Evolutionary conservation across 768 basidiomycete genomes (phyloP).

Genomic region (Boletus patriciae): DNA sequence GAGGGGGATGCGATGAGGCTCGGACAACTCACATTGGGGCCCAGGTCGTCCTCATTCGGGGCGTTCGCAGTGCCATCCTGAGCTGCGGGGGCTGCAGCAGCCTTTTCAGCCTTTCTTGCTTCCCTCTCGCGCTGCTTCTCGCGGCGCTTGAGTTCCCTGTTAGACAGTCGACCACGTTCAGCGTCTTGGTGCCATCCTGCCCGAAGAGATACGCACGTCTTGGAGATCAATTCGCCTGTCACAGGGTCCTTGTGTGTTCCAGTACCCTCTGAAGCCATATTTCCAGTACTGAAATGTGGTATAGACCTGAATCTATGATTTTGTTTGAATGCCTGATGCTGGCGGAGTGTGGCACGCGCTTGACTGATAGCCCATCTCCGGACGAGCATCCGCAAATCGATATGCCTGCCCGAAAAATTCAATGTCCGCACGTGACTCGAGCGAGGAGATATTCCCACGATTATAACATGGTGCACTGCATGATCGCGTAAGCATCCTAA

Average conservation of each 20-base stretch:
- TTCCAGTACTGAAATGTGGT: conserved; percentile 16
- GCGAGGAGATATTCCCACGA: not conserved
- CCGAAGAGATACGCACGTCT: conserved; percentile 60
- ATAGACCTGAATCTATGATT: not conserved
- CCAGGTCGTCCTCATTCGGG: conserved; percentile 77
- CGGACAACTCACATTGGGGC: conserved; percentile 72
- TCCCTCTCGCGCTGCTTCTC: conserved; percentile 76
- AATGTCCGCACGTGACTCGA: not conserved
- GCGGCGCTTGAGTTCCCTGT: conserved; percentile 91
- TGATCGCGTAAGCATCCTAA: conserved; percentile 29
- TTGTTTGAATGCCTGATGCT: not conserved
- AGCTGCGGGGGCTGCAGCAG: conserved; percentile 44
- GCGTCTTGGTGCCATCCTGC: conserved; percentile 11
- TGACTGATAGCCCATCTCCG: conserved; percentile 21
- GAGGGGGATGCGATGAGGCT: not conserved
- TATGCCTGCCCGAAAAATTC: conserved; percentile 22
- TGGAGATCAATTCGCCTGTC: conserved; percentile 96
- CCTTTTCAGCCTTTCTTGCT: conserved; percentile 76
- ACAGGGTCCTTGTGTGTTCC: conserved; percentile 69
- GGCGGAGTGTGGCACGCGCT: conserved; percentile 11
- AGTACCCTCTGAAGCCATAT: conserved; percentile 41
- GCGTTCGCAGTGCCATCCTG: conserved; percentile 42
- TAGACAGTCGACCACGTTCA: conserved; percentile 29
- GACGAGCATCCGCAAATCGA: conserved; percentile 29
- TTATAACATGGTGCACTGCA: conserved; percentile 16